phyloP scores from a whole-genome alignment of 345 rosid genomes.

The Heritiera littoralis region DNA sequence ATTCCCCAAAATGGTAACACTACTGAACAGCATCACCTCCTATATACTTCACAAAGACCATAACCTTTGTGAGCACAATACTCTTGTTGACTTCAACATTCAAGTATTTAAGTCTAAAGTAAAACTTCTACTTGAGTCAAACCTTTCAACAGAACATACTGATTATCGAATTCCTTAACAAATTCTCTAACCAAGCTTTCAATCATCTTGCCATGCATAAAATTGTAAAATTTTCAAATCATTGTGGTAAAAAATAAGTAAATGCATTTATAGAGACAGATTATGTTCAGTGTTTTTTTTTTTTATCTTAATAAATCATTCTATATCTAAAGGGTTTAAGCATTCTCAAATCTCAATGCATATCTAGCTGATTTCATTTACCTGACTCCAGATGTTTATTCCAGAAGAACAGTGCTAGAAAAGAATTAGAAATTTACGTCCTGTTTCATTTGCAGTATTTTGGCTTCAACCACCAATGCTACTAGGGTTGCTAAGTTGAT shows the following conservation, averaged over 20 bases:
- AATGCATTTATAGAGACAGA: not conserved
- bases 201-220: not conserved
- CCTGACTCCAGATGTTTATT: not conserved
- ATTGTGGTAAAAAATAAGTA: not conserved
- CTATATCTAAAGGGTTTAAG: not conserved
- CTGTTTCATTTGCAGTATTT: not conserved
- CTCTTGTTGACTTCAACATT: not conserved
- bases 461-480: not conserved
- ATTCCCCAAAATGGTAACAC: not conserved
- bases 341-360: not conserved
- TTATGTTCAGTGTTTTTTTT: not conserved
- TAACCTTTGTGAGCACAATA: not conserved
- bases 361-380: not conserved
- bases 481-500: not conserved
- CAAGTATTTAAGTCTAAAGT: not conserved
- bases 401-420: too few relatives aligned
- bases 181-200: not conserved
- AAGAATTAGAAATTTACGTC: not conserved
- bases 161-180: not conserved
- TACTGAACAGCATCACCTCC: not conserved
- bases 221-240: not conserved
- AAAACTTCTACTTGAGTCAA: not conserved
- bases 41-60: not conserved
- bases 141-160: not conserved
- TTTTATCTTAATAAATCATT: not conserved